Conservation (phyloP, 2,329 filamentous ascomycete species). For the Aspergillus proliferans region DNA sequence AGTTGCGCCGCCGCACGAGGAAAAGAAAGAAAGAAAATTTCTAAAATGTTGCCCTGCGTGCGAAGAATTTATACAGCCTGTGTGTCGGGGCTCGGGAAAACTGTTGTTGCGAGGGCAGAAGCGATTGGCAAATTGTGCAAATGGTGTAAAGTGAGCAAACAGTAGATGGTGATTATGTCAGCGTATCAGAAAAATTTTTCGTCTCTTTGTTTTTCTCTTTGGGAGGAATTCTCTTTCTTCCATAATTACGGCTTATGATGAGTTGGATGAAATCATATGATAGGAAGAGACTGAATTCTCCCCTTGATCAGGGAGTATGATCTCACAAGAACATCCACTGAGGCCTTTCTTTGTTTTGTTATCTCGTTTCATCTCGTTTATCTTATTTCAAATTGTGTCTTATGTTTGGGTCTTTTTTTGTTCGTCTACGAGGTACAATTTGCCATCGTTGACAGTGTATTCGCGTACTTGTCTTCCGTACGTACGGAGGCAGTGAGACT, state of each 20-base stretch:
- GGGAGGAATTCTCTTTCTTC: constrained; percentile 15
- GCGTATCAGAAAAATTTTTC: constrained; percentile 7
- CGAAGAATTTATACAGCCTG: constrained; percentile 19
- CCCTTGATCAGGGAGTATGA: constrained; percentile 26
- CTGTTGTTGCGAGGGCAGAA: constrained; percentile 7
- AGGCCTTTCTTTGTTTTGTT: constrained; percentile 22
- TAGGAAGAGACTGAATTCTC: constrained; percentile 45
- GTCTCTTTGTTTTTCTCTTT: constrained; percentile 1
- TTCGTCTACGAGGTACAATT: neutral
- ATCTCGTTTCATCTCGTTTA: constrained; percentile 4
- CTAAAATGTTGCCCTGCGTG: neutral
- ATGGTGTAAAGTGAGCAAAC: neutral
- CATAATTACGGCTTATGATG: constrained; percentile 37
- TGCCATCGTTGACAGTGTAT: no score
- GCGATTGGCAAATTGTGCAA: neutral
- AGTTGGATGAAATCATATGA: constrained; percentile 36
- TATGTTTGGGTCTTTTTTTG: neutral
- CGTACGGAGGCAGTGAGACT: neutral
- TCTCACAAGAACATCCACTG: constrained; percentile 38
- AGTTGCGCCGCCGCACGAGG: constrained; percentile 76
- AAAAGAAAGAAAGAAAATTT: constrained; percentile 49
- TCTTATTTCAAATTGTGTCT: neutral
- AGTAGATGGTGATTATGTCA: no score
- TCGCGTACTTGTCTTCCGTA: no score
- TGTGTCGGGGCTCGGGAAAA: constrained; percentile 10